Conservation (phyloP, 225 moss, liverwort and hornwort species). For the Lunularia cruciata region DNA sequence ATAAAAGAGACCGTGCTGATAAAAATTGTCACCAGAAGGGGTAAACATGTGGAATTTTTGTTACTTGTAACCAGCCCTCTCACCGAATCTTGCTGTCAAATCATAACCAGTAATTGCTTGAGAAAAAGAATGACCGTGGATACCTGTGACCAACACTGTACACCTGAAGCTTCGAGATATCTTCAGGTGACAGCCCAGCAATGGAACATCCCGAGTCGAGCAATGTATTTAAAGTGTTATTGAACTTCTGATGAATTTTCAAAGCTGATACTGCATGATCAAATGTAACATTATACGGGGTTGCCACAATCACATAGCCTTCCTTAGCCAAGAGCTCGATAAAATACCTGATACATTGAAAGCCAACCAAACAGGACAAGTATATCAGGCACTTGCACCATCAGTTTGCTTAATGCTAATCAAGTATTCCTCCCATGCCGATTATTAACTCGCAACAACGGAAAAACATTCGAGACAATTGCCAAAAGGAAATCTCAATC, state of each 20-base stretch:
- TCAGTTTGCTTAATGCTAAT: no score
- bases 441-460: slow-evolving; percentile 10
- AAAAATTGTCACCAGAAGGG: no score
- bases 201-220: slow-evolving; percentile 46
- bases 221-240: slow-evolving; percentile 51
- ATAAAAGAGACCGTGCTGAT: no score
- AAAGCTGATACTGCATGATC: slow-evolving; percentile 74
- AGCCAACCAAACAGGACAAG: background rate
- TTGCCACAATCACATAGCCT: slow-evolving; percentile 91
- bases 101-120: no score
- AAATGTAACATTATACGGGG: slow-evolving; percentile 83
- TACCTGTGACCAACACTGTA: slow-evolving; percentile 99
- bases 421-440: slow-evolving; percentile 11
- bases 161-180: slow-evolving; percentile 61
- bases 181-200: slow-evolving; percentile 52
- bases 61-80: no score
- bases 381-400: no score
- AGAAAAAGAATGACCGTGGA: no score
- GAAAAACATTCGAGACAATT: no score
- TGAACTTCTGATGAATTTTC: slow-evolving; percentile 70
- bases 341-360: slow-evolving; percentile 54
- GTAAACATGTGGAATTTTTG: no score
- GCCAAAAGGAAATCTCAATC: no score
- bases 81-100: no score
- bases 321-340: slow-evolving; percentile 92